A percentile compares a stretch with the other conserved stretches of the same genome.
phyloP scores from a whole-genome alignment of 768 basidiomycete genomes.

The Lactarius sanguifluus region DNA sequence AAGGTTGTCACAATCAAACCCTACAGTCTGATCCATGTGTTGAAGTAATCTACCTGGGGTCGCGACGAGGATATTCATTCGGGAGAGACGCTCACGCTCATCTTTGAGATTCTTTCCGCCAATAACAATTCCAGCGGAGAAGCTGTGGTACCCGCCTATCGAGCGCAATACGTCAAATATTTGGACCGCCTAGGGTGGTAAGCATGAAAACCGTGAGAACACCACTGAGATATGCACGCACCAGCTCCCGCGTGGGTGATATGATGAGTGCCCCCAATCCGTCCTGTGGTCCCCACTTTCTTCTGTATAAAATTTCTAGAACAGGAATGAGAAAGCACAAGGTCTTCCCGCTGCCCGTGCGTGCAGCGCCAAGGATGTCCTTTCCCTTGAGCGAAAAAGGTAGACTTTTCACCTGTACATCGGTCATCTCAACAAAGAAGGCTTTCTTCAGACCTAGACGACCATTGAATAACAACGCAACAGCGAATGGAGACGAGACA shows the following conservation, averaged over 20 bases:
- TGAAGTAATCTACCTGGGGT: conserved; percentile 94
- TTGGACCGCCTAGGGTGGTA: conserved; percentile 75
- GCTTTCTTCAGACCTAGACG: conserved; percentile 76
- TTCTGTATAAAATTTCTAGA: conserved; percentile 61
- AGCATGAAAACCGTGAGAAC: conserved; percentile 14
- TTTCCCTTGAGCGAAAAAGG: conserved; percentile 60
- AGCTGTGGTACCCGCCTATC: conserved; percentile 86
- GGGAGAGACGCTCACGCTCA: conserved; percentile 79
- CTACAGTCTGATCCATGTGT: conserved; percentile 97
- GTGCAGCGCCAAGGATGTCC: conserved; percentile 67
- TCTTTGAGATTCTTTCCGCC: conserved; percentile 96
- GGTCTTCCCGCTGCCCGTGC: conserved; percentile 74
- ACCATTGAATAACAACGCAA: not conserved
- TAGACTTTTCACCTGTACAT: conserved; percentile 64
- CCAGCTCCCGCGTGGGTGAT: conserved; percentile 90
- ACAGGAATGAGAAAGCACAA: conserved; percentile 70
- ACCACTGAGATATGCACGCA: conserved; percentile 40
- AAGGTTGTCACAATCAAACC: conserved; percentile 89
- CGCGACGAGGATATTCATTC: conserved; percentile 99
- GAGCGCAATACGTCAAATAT: conserved; percentile 96
- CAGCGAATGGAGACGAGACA: not conserved
- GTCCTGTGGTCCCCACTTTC: conserved; percentile 71
- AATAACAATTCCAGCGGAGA: conserved; percentile 94
- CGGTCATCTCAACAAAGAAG: conserved; percentile 85
- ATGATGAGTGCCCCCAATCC: conserved; percentile 88